Evolutionary conservation across 1,284 basidiomycete species (phyloP), one percentile per base, ranked within the genome.

Genomic region (Ustilago trichophora): DNA sequence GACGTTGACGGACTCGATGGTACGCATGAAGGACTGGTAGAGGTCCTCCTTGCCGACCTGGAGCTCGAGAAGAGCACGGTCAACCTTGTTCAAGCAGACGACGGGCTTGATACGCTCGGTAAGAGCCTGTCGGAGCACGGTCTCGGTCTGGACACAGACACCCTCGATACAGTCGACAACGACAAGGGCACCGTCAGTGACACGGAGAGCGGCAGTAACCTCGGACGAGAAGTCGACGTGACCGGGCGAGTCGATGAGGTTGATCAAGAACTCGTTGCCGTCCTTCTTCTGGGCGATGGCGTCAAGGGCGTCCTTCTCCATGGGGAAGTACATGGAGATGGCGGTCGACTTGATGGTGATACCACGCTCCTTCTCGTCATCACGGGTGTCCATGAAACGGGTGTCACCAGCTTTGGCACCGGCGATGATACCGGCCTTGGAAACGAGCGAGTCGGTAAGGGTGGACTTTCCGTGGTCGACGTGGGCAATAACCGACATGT

Each of bases 281-380:
- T 89, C 88, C 38, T 92, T 95, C 85, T 95, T 91, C 86, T 98
- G 94, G 84, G 92, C 90, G 84, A 98, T 90, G 66, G 90, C 86
- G 16, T 82, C 77, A 41, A 80, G 63, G 41, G 76, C 65, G 18
- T 97, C 94, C 87, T 96, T 93, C 82, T 87, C 84, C 82, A 99
- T 87, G 85, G 93, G 89, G 84, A 99, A 98, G 86, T 96, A 98
- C 96, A 98, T 98, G 65, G 96, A 97, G 83, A 98, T 98, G 82
- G 95, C 96, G 41, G 96, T 99, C 43, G 96, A 98, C 86, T 99
- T 99, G 87, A 99, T 99, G 63, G 96, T 99, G 82, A 99, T 99
- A 87, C 96, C 96, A 86, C 96, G 94, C 84, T 98, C 96, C 84
- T 97, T 98, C 86, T 99, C 96, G 83, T 99, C 96, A 35, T 91